These are phyloP conservation scores for Mangifera indica DNA, from an alignment of 345 rosid species.

Conservation along the genomic window DNA sequence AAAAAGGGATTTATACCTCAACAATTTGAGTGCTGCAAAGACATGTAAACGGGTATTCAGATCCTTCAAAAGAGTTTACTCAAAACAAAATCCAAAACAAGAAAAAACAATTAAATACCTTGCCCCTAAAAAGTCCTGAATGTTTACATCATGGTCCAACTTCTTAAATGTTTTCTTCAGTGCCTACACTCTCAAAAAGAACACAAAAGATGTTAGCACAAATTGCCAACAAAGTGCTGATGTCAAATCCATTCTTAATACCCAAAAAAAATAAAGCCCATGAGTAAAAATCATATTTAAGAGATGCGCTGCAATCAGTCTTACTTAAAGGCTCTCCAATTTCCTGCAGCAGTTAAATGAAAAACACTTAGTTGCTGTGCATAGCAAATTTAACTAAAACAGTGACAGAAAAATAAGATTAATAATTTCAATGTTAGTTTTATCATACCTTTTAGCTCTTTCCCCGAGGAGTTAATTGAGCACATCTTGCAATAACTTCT, in stretches of 20 bases:
- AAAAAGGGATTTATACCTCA: slow-evolving; percentile 49
- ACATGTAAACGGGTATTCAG: slow-evolving; percentile 28
- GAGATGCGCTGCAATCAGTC: slow-evolving; percentile 21
- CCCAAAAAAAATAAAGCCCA: slow-evolving; percentile 16
- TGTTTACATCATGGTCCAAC: slow-evolving; percentile 87
- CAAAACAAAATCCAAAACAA: slow-evolving; percentile 13
- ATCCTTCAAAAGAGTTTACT: slow-evolving; percentile 15
- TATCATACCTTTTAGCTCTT: slow-evolving; percentile 71
- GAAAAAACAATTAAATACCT: slow-evolving; percentile 39
- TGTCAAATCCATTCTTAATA: slow-evolving; percentile 8
- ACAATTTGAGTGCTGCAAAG: slow-evolving; percentile 63
- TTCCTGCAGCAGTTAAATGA: slow-evolving; percentile 55
- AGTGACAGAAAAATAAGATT: not conserved
- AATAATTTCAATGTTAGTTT: not conserved
- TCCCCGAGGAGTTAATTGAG: slow-evolving; percentile 87
- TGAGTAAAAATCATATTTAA: not conserved
- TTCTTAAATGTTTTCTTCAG: slow-evolving; percentile 89
- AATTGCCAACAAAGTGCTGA: slow-evolving; percentile 7
- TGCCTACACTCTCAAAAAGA: slow-evolving; percentile 49
- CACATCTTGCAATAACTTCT: slow-evolving; percentile 74
- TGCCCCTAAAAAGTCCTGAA: slow-evolving; percentile 74
- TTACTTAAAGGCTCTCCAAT: slow-evolving; percentile 95
- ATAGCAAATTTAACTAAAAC: slow-evolving; percentile 21
- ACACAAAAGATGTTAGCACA: slow-evolving; percentile 21
- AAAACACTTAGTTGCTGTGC: slow-evolving; percentile 10